phyloP scores from a whole-genome alignment of 1,284 basidiomycete genomes.

The Ceratobasidium sp. region DNA sequence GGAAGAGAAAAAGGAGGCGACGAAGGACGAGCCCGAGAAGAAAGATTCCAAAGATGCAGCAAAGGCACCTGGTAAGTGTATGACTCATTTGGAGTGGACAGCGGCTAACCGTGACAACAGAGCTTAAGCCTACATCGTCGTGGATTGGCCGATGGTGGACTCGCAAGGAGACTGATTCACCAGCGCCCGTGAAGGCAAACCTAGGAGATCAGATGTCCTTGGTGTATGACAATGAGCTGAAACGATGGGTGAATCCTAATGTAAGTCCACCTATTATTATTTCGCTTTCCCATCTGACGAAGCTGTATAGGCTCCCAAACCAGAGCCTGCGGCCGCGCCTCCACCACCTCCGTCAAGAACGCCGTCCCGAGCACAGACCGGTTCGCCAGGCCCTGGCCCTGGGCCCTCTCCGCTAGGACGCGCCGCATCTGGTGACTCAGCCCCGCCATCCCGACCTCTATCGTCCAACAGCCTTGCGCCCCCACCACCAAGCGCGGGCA shows the following conservation, averaged over 20 bases:
- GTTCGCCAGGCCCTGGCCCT: constrained; percentile 71
- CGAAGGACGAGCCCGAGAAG: constrained; percentile 55
- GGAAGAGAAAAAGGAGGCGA: constrained; percentile 48
- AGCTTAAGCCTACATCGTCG: constrained; percentile 56
- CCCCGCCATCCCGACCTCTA: constrained; percentile 66
- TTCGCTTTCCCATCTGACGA: neutral
- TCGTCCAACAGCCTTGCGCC: constrained; percentile 69
- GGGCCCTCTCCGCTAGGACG: constrained; percentile 53
- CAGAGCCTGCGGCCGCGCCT: constrained; percentile 60
- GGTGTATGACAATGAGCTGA: constrained; percentile 93
- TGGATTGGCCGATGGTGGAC: constrained; percentile 88
- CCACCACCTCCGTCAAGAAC: constrained; percentile 63
- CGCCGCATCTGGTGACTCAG: constrained; percentile 47
- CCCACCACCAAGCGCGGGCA: constrained; percentile 58
- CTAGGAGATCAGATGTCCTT: constrained; percentile 92
- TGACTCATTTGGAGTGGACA: neutral
- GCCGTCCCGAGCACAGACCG: constrained; percentile 80
- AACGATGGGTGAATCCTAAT: constrained; percentile 97
- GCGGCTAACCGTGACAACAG: constrained; percentile 12
- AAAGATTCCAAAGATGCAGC: constrained; percentile 41
- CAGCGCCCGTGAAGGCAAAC: constrained; percentile 86
- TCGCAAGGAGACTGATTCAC: constrained; percentile 63
- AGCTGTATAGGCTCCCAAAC: constrained; percentile 19
- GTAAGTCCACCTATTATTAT: constrained; percentile 58
- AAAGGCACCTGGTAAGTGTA: constrained; percentile 45